These are phyloP conservation scores for Ceriops zippeliana DNA, from an alignment of 345 rosid genomes.

Conservation along the genomic window DNA sequence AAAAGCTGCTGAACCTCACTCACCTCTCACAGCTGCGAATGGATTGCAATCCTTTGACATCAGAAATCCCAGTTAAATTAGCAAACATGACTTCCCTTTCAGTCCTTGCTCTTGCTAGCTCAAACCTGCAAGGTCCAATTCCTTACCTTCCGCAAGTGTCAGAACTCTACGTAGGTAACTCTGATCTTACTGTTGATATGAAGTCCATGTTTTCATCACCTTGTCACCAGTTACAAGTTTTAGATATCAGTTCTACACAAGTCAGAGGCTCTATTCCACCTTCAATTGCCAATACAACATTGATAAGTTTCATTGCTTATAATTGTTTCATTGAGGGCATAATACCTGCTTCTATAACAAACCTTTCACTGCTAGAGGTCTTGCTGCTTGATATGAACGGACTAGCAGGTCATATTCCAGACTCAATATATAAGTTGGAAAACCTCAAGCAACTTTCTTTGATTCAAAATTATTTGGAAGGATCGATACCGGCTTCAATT, in stretches of 20 bases:
- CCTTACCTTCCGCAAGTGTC: constrained; percentile 22
- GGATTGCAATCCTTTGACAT: constrained; percentile 20
- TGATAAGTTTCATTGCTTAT: constrained; percentile 8
- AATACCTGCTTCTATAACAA: constrained; percentile 19
- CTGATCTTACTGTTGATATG: constrained; percentile 10
- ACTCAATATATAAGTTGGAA: constrained; percentile 20
- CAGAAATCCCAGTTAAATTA: constrained; percentile 21
- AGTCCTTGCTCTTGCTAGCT: constrained; percentile 11
- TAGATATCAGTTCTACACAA: constrained; percentile 13
- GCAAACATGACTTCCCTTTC: constrained; percentile 21
- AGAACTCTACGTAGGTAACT: constrained; percentile 3
- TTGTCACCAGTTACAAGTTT: constrained; percentile 15
- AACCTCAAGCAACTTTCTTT: constrained; percentile 10
- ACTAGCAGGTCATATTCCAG: constrained; percentile 10
- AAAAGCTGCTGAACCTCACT: constrained; percentile 22
- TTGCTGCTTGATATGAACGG: constrained; percentile 6
- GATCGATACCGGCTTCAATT: constrained; percentile 17
- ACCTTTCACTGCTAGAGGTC: constrained; percentile 1
- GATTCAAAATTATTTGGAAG: constrained; percentile 11
- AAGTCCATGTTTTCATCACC: constrained; percentile 18
- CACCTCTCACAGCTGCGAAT: constrained; percentile 2
- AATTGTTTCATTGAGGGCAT: constrained; percentile 18
- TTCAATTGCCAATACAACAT: constrained; percentile 16
- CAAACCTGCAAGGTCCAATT: constrained; percentile 14
- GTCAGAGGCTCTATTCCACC: constrained; percentile 21